Base-by-base conservation (phyloP, 768 basidiomycete species). In the Agrocybe praecox region DNA sequence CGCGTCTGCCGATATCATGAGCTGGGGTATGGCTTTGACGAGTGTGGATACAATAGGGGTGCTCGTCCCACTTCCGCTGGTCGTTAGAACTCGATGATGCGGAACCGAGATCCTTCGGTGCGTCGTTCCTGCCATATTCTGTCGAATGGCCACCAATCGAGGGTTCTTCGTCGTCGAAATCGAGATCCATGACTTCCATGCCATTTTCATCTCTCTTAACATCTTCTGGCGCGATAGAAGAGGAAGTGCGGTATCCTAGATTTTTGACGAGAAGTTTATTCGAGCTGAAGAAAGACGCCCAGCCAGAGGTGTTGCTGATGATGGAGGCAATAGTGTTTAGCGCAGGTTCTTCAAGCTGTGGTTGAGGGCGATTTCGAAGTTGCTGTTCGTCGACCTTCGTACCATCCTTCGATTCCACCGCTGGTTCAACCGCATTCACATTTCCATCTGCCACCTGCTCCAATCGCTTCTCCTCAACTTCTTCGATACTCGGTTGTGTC, bases 171-270 rank as follows among this genome's bases (percentile, higher is more conserved):
- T 82, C 81, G 44, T 83, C 84, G 6, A 81, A 81, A 55, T 89
- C 89, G 26, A 94, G 71, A 47, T 88, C 82, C 91, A 93, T 94
- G 2, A 93, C 81, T 69, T 94, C 92, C 76, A 86, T 81, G 18
- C 83, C 85, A 62, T 82, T 76, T 62, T 82, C 82, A 51, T 86
- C 87, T 23, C 72, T 69, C 61, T 70, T 65, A 36, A 69, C 68
- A 8, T 61, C 62, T 19, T 59, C 63, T 18, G 14, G 45, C 1
- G 10, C 48, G 1, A 36, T 36, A 14, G 8, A 32, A 19, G 49
- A 12, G 7, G 46, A 42, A 21, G 57, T 42, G 19, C 72, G 73
- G 43, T 75, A 74, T 5, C 82, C 75, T 51, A 91, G 74, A 7
- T 74, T 73, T 69, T 87, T 91, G 52, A 80, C 72, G 12, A 79